Base-by-base conservation (phyloP, 495 filamentous ascomycete genomes). In the Penicillium steckii region DNA sequence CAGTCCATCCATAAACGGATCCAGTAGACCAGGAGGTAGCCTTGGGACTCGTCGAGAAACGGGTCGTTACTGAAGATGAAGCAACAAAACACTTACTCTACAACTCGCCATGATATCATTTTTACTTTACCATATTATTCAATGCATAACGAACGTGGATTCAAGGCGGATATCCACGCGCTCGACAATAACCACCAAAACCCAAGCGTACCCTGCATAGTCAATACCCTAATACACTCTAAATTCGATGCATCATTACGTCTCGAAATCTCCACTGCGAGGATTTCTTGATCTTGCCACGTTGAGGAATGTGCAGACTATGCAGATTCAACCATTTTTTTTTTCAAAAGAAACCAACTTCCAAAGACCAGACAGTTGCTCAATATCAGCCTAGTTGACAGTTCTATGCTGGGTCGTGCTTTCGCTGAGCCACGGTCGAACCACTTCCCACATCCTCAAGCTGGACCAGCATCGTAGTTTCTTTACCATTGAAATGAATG, bases 31-130 rank as follows among this genome's bases (percentile, higher is more conserved):
- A 37, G 33, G 33, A 46, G 46, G 53, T 55, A 64, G 44, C 37
- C 38, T 67, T 8, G 48, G 56, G 12, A 23, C 49, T 13, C 68
- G 68, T 27, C 72, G 71, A 35, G 71, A 77, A 53, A 71, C 66
- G n/a, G 71, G 70, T 10, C 62, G 60, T 22, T 76, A 70, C 30
- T 75, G 60, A 59, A 46, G 4, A 52, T 30, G 44, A 61, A 43
- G 25, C 13, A 46, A 55, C 48, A 24, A 57, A 47, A 29, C 26
- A 29, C 33, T 12, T 23, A 41, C 13, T 19, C 4, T 24, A 22
- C 23, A 4, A n/a, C n/a, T n/a, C n/a, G n/a, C n/a, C 18, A 41
- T 41, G 23, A 29, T 3, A 32, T 43, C 15, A 17, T 25, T 26
- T 24, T n/a, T n/a, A n/a, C 43, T 30, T 32, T 27, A 22, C 19